Percentiles rank a stretch among this genome's conserved stretches.
These are phyloP conservation scores for Oryza nivara DNA, from an alignment of 176 grass and related monocot genomes.

Conservation along the genomic window DNA sequence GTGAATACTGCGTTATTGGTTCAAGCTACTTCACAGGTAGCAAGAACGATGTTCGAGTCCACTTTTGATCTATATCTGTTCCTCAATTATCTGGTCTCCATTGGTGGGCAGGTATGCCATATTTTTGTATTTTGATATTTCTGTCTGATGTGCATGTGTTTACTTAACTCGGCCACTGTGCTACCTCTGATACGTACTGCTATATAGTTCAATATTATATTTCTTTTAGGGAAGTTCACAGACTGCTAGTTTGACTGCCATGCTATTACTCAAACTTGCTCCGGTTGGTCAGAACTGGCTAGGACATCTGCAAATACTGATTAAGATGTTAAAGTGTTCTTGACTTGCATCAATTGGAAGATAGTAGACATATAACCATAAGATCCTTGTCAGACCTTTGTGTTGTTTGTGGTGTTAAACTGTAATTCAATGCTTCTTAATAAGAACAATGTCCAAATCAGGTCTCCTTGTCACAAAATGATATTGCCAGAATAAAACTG, in stretches of 20 bases:
- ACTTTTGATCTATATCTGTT: conserved; percentile 89
- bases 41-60: conserved; percentile 85
- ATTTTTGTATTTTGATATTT: conserved; percentile 32
- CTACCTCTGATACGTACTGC: not conserved
- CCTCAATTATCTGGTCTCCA: conserved; percentile 77
- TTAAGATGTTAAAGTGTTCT: conserved; percentile 20
- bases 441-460: conserved; percentile 51
- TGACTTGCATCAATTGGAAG: conserved; percentile 13
- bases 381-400: not conserved
- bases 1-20: conserved; percentile 74
- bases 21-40: conserved; percentile 80
- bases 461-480: conserved; percentile 75
- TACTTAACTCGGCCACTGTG: not conserved
- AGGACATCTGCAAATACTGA: not conserved
- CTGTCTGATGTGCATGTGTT: conserved; percentile 17
- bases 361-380: conserved; percentile 1
- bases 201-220: conserved; percentile 18
- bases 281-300: conserved; percentile 3
- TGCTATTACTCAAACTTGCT: not conserved
- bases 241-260: no score
- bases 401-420: not conserved
- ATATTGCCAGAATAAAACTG: conserved; percentile 74
- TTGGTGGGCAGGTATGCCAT: conserved; percentile 83
- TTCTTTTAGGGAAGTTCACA: no score
- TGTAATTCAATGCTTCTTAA: conserved; percentile 26